These are phyloP conservation scores for Phaseolus coccineus DNA, from an alignment of 331 rosid species.

Conservation along the genomic window DNA sequence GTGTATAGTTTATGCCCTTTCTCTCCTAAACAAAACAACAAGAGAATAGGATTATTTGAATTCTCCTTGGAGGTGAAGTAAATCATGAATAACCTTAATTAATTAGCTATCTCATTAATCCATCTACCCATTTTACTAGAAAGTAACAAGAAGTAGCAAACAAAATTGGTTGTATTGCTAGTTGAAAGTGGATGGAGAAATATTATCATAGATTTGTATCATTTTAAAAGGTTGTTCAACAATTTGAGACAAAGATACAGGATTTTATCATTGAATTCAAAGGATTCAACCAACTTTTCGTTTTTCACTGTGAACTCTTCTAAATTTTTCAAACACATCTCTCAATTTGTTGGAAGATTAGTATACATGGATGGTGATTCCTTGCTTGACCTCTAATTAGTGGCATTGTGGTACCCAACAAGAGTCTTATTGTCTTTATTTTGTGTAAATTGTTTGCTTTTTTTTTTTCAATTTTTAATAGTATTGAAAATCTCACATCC, in stretches of 20 bases:
- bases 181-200: background rate
- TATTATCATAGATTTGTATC: background rate
- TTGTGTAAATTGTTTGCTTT: background rate
- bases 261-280: background rate
- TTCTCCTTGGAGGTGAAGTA: too few species aligned
- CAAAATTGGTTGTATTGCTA: background rate
- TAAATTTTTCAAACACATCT: background rate
- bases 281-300: background rate
- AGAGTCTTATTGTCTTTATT: background rate
- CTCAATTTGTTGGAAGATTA: background rate
- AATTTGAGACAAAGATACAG: background rate
- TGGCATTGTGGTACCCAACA: background rate
- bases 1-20: background rate
- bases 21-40: too few species aligned
- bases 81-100: too few species aligned
- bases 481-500: too few species aligned
- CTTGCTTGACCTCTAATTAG: background rate
- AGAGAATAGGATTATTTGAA: too few species aligned
- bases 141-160: background rate
- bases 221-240: background rate
- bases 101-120: too few species aligned
- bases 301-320: background rate
- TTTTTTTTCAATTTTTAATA: too few species aligned
- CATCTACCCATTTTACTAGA: background rate
- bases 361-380: background rate